phyloP scores from a whole-genome alignment of 106 monocot species.

The Dioscorea dumetorum region DNA sequence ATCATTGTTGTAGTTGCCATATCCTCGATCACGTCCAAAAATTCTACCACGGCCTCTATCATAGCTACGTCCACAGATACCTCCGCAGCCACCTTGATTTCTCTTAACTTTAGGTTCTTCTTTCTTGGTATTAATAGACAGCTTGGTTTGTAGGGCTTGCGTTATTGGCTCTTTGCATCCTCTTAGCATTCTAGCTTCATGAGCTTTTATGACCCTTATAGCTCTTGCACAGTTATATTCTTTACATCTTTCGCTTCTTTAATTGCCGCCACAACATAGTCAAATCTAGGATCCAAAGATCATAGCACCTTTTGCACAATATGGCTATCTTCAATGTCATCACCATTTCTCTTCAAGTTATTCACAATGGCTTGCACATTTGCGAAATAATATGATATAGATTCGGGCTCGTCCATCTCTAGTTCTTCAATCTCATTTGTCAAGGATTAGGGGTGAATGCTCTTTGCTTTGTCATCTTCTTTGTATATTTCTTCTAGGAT shows the following conservation, averaged over 20 bases:
- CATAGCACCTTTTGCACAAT: too few species aligned
- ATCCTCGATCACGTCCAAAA: neutral
- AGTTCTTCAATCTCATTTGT: neutral
- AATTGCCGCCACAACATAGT: neutral
- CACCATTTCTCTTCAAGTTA: slow-evolving; percentile 1
- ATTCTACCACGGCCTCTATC: too few species aligned
- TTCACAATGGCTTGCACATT: neutral
- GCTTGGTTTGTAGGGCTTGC: neutral
- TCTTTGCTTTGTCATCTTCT: neutral
- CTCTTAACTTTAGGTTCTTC: neutral
- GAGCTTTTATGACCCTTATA: slow-evolving; percentile 1
- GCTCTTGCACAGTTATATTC: neutral
- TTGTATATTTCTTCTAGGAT: neutral
- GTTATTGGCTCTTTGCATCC: neutral
- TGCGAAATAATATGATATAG: neutral
- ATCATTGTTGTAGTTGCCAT: neutral
- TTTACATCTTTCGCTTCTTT: neutral
- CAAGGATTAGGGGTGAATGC: neutral
- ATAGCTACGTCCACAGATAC: too few species aligned
- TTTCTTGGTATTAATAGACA: neutral
- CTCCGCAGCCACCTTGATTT: too few species aligned
- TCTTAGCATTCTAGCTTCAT: neutral
- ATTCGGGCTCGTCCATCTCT: neutral
- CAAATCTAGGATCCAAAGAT: neutral
- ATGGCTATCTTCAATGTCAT: neutral